Percentiles rank a stretch among this genome's conserved stretches.
Evolutionary conservation across 768 basidiomycete species (phyloP).

Genomic region (Fistulinella prunicolor): DNA sequence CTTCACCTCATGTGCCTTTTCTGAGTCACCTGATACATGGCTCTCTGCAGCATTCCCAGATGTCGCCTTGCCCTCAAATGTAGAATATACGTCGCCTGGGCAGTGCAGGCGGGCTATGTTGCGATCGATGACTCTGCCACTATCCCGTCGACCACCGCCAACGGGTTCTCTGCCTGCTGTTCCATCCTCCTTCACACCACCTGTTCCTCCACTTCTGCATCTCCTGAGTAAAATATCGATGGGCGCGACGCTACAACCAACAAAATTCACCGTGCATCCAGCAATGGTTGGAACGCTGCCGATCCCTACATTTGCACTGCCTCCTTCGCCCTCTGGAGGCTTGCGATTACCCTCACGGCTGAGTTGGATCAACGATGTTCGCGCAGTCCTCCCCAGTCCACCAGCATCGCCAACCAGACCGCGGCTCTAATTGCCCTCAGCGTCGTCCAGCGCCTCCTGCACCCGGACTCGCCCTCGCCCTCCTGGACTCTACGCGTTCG

Average conservation of each 20-base stretch:
- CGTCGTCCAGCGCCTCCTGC: too few relatives aligned
- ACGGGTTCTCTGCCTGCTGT: slow-evolving; percentile 30
- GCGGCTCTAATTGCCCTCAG: too few relatives aligned
- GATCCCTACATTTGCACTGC: slow-evolving; percentile 13
- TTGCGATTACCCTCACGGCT: slow-evolving; percentile 32
- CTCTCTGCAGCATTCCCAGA: slow-evolving; percentile 4
- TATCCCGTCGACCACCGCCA: slow-evolving; percentile 27
- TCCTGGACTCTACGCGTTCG: too few relatives aligned
- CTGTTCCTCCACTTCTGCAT: slow-evolving; percentile 28
- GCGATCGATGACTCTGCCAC: slow-evolving; percentile 25
- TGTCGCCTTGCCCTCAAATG: not conserved
- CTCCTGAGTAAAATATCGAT: slow-evolving; percentile 17
- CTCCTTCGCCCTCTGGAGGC: slow-evolving; percentile 29
- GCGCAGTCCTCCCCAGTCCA: slow-evolving; percentile 28
- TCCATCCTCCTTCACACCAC: slow-evolving; percentile 25
- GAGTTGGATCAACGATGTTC: slow-evolving; percentile 27
- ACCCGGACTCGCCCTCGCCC: too few relatives aligned
- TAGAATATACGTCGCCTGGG: slow-evolving; percentile 27
- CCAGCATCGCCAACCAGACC: slow-evolving; percentile 28
- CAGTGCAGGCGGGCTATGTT: slow-evolving; percentile 22
- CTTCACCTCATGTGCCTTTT: not conserved
- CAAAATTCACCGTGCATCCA: slow-evolving; percentile 4
- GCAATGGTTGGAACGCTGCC: not conserved
- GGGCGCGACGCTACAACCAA: slow-evolving; percentile 5
- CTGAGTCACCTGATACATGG: slow-evolving; percentile 5